Conservation (phyloP, 345 rosid species). For the Arabis hirsuta region DNA sequence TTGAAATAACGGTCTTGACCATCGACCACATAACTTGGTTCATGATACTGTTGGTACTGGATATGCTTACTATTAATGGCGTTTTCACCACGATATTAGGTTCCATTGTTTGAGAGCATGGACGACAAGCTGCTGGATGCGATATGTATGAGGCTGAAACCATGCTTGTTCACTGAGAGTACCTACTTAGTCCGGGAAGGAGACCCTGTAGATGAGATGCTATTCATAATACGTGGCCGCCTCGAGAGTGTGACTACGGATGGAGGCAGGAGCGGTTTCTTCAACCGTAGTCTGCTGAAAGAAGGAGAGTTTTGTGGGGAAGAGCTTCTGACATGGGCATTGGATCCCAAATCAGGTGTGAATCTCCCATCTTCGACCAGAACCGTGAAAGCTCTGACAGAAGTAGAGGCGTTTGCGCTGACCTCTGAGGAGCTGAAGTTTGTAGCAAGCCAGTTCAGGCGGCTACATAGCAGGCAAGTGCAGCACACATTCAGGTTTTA, state of each 20-base stretch:
- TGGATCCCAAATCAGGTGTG: conserved; percentile 80
- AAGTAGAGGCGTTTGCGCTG: conserved; percentile 71
- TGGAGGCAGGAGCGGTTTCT: conserved; percentile 95
- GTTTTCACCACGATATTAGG: conserved; percentile 45
- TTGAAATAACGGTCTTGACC: not conserved
- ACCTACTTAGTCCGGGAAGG: conserved; percentile 90
- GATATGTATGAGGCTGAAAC: conserved; percentile 88
- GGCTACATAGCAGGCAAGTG: conserved; percentile 64
- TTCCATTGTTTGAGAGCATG: conserved; percentile 88
- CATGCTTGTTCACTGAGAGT: conserved; percentile 75
- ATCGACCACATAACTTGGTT: not conserved
- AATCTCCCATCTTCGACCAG: conserved; percentile 92
- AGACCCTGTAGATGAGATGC: conserved; percentile 96
- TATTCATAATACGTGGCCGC: conserved; percentile 89
- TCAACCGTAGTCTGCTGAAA: conserved; percentile 70
- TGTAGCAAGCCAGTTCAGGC: conserved; percentile 44
- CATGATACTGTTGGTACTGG: not conserved
- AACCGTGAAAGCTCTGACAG: conserved; percentile 67
- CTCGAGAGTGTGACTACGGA: conserved; percentile 92
- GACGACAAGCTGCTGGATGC: conserved; percentile 96
- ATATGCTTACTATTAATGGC: conserved; percentile 1
- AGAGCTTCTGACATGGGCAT: conserved; percentile 97
- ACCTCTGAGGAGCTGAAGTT: conserved; percentile 56
- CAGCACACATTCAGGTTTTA: conserved; percentile 95
- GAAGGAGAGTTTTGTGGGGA: conserved; percentile 98